Base-by-base conservation (phyloP, 495 filamentous ascomycete genomes). In the Astrocystis sublimbata region DNA sequence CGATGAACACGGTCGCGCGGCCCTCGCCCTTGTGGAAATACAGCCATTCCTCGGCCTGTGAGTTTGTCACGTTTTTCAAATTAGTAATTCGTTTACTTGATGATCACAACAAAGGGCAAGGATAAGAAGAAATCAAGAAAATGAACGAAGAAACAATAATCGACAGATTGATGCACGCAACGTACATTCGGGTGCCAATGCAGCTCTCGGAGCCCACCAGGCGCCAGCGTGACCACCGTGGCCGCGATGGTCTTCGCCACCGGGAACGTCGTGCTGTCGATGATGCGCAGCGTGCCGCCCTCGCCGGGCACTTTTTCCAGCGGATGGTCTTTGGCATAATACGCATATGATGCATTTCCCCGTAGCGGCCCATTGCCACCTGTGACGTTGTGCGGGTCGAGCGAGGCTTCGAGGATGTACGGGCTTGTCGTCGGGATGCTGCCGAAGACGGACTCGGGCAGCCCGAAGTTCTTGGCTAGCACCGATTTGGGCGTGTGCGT, bases 171-270 rank as follows among this genome's bases (percentile, higher is more conserved):
- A 36, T 43, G 17, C 15, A 13, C 6, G 2, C 10, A 56, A 56
- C 56, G 21, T 21, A 58, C 84, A 63, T 85, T 88, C n/a, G 85
- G 85, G 72, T 87, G 85, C 86, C 85, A 88, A 65, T 88, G 86
- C 54, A 89, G 71, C 73, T 89, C 85, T 38, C 86, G 76, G 43
- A 89, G 68, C 13, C 78, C 86, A 51, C 77, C 79, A 0, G 87
- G 86, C 71, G 88, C 75, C 21, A 89, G 76, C 23, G 79, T 80
- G 2, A 88, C 83, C 47, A 88, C 75, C 0, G 84, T 79, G 1
- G 86, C 83, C 15, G 86, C 87, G 50, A 89, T 80, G 1, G 83
- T 88, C 42, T 77, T 83, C 24, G 82, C 76, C 26, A 83, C 78
- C 0, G 83, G 83, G 61, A 89, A 90, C 45, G 86, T 88, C 31